Percentiles rank a stretch among this genome's conserved stretches.
Conservation (phyloP, 768 basidiomycete genomes). For the Boletus sp. region DNA sequence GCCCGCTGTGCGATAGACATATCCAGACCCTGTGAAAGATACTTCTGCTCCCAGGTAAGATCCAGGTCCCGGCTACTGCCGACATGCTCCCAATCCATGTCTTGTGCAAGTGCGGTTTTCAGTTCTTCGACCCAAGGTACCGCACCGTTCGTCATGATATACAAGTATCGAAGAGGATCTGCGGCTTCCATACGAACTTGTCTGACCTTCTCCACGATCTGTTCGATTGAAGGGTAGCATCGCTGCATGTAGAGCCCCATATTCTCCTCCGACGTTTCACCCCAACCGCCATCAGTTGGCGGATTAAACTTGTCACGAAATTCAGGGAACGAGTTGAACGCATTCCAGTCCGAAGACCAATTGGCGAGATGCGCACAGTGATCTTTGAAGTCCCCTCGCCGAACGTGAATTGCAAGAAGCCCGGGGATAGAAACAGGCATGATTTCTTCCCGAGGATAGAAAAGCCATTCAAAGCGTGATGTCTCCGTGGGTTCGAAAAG, state of each 20-base stretch:
- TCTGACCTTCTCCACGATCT: conserved; percentile 42
- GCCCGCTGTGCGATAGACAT: conserved; percentile 50
- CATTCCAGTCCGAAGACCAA: conserved; percentile 38
- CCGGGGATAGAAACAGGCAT: conserved; percentile 32
- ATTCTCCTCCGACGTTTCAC: conserved; percentile 17
- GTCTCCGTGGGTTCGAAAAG: conserved; percentile 16
- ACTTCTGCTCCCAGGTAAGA: conserved; percentile 43
- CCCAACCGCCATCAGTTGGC: conserved; percentile 26
- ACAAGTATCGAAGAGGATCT: conserved; percentile 36
- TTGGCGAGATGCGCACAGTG: conserved; percentile 44
- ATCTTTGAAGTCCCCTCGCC: conserved; percentile 47
- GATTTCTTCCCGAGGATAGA: background rate
- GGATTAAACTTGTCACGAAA: conserved; percentile 38
- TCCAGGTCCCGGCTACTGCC: conserved; percentile 43
- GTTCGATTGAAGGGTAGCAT: conserved; percentile 44
- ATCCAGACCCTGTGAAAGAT: conserved; percentile 46
- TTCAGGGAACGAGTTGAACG: conserved; percentile 45
- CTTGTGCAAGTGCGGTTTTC: conserved; percentile 32
- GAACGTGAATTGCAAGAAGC: conserved; percentile 50
- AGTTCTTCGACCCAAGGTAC: conserved; percentile 42
- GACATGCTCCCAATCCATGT: conserved; percentile 40
- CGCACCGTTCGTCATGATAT: conserved; percentile 49
- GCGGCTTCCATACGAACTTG: conserved; percentile 29
- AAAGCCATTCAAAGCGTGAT: background rate
- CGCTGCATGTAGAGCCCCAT: conserved; percentile 31